These are phyloP conservation scores for Xylariomycetidae sp. DNA, from an alignment of 2,329 filamentous ascomycete genomes.

Conservation along the genomic window DNA sequence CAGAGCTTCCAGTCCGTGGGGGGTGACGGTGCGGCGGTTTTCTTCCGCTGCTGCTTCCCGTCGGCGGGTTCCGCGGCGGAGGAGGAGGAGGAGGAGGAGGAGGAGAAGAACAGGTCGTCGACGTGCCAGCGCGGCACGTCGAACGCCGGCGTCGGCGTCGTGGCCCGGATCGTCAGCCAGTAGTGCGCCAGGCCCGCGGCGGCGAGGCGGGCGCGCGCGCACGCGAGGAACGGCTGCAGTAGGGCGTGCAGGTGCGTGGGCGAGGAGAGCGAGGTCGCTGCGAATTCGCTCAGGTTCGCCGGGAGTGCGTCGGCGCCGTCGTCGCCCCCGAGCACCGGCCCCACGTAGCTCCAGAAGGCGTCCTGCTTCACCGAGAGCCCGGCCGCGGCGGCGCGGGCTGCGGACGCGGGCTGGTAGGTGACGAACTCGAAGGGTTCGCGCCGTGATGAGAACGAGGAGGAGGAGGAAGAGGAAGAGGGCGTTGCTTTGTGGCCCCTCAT, in stretches of 20 bases:
- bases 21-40: constrained; percentile 12
- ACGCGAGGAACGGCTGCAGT: constrained; percentile 35
- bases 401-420: constrained; percentile 8
- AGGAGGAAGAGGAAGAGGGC: no score
- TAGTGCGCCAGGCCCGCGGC: constrained; percentile 33
- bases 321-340: constrained; percentile 28
- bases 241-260: constrained; percentile 28
- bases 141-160: constrained; percentile 35
- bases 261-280: constrained; percentile 25
- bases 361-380: constrained; percentile 20
- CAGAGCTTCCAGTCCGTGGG: constrained; percentile 42
- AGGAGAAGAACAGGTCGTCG: constrained; percentile 40
- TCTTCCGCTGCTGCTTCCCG: constrained; percentile 1
- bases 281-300: constrained; percentile 33
- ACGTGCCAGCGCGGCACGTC: constrained; percentile 42
- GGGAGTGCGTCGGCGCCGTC: constrained; percentile 23
- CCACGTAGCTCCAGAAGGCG: constrained; percentile 39
- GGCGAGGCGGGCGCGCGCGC: constrained; percentile 31
- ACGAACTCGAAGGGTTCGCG: constrained; percentile 23
- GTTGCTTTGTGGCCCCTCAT: no score
- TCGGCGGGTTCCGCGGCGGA: constrained; percentile 4
- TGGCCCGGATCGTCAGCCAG: constrained; percentile 42
- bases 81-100: constrained; percentile 10
- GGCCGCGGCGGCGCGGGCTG: neutral
- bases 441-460: no score